Base-by-base conservation (phyloP, 2,329 filamentous ascomycete genomes). In the Metarhizium humberi region DNA sequence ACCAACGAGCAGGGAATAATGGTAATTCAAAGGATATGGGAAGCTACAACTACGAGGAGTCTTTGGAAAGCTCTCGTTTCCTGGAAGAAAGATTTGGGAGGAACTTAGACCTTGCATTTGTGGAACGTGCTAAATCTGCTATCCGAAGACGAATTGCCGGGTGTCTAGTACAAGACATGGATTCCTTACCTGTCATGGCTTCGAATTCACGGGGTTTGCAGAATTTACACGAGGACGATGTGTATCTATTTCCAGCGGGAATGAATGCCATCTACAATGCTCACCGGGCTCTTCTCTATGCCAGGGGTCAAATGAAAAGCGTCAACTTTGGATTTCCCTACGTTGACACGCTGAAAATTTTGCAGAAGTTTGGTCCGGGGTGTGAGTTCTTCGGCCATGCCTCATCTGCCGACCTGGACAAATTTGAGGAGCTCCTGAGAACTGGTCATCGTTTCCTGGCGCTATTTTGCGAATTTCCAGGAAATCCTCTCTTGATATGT, bases 261-360 rank as follows among this genome's bases (percentile, higher is more conserved):
- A 99, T 99, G 92, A 96, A 90, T 65, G 85, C 92, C 52, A 96
- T 99, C 48, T 99, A 90, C 74, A 90, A 90, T 62, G 80, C 88
- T 0, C 94, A 99, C 67, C 84, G 87, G 51, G 82, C 82, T 47
- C 75, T 96, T 52, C 74, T 92, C 59, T 74, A 76, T 52, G 78
- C 82, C 0, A 81, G 85, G 42, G 84, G 84, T 3, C 73, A 78
- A 7, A 67, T 81, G 57, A 88, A 89, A 70, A 95, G 90, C 69
- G 84, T 99, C 66, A 92, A 87, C 65, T 96, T 90, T 65, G 94
- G 94, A n/a, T 99, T 99, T 63, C 91, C 94, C 0, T 99, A 99
- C 63, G 90, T 96, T 53, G 94, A 99, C 70, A 96, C 94, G 0
- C 79, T 97, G 54, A 99, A 99, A 69, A 90, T 96, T 51, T 75